Conservation (phyloP, 2,329 filamentous ascomycete species). For the Coleophoma cylindrospora region DNA sequence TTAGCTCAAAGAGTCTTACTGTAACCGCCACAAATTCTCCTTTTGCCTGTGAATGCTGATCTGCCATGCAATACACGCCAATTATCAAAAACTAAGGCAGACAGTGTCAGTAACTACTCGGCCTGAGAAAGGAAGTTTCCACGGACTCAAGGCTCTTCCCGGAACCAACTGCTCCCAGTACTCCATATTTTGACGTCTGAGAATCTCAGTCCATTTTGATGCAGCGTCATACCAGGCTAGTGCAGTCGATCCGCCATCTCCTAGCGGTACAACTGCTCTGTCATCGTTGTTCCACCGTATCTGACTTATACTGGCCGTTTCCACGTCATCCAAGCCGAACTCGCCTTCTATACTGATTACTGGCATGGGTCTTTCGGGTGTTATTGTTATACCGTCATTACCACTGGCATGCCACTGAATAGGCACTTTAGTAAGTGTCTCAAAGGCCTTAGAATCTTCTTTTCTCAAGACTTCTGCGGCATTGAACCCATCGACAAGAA, state of each 20-base stretch:
- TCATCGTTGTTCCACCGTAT: slow-evolving; percentile 95
- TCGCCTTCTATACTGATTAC: slow-evolving; percentile 59
- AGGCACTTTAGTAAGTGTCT: slow-evolving; percentile 46
- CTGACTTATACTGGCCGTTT: slow-evolving; percentile 45
- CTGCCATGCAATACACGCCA: slow-evolving; percentile 91
- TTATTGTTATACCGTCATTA: slow-evolving; percentile 76
- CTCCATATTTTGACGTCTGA: slow-evolving; percentile 60
- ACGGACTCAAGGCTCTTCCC: slow-evolving; percentile 69
- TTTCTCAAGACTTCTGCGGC: slow-evolving; percentile 56
- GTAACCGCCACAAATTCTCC: slow-evolving; percentile 88
- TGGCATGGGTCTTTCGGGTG: slow-evolving; percentile 64
- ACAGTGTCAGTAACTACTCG: background rate
- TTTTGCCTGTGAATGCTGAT: slow-evolving; percentile 73
- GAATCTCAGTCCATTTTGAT: slow-evolving; percentile 63
- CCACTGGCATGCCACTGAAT: slow-evolving; percentile 82
- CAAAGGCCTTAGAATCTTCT: slow-evolving; percentile 51
- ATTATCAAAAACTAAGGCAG: slow-evolving; percentile 76
- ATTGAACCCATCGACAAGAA: slow-evolving; percentile 83
- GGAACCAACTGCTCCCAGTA: slow-evolving; percentile 80
- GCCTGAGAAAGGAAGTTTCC: background rate
- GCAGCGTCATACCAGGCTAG: slow-evolving; percentile 75
- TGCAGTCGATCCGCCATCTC: slow-evolving; percentile 3
- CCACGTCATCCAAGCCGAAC: slow-evolving; percentile 29
- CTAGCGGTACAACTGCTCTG: slow-evolving; percentile 56
- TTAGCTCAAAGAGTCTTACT: slow-evolving; percentile 48